Base-by-base conservation (phyloP, 2,329 filamentous ascomycete genomes). In the Verticillium tricorpus region DNA sequence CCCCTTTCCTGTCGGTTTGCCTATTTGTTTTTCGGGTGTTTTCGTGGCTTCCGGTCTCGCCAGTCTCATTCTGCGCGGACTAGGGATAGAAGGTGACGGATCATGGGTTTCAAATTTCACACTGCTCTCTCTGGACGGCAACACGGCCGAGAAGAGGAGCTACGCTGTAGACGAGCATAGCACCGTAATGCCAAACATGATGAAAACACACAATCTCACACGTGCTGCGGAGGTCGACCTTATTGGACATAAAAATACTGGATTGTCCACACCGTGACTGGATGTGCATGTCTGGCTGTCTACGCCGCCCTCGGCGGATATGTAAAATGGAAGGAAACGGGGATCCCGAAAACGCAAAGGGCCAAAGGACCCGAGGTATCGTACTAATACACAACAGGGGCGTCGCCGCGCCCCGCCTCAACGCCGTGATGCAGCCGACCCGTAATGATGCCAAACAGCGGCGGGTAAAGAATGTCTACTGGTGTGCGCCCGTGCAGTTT, bases 311-410 rank as follows among this genome's bases (percentile, higher is more conserved):
- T 40, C 17, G 37, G 15, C 17, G 37, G 37, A 40, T 15, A n/a
- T 40, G 14, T 40, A 22, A 25, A 15, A 32, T 32, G 8, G 11
- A 31, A 17, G 7, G 32, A 32, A 25, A 56, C 32, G 19, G 52
- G 12, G n/a, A 56, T 7, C 54, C 12, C 40, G 54, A 34, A 6
- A 15, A 56, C 32, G 54, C 25, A 12, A 32, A 19, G 14, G 54
- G 14, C 19, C 45, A 50, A 50, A 22, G 39, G 45, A 50, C 45
- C 45, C 45, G 45, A 56, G 57, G 57, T 59, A 59, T 59, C 57
- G 57, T 59, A 59, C 57, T 52, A 59, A 32, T 59, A 59, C 57
- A 59, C 11, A 32, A 39, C 15, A 59, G 39, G 57, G 17, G 35
- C 25, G 56, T 28, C 40, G 39, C 45, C 45, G 45, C 45, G 45